These are phyloP conservation scores for Penicillium salamii DNA, from an alignment of 495 filamentous ascomycete genomes.

Conservation along the genomic window DNA sequence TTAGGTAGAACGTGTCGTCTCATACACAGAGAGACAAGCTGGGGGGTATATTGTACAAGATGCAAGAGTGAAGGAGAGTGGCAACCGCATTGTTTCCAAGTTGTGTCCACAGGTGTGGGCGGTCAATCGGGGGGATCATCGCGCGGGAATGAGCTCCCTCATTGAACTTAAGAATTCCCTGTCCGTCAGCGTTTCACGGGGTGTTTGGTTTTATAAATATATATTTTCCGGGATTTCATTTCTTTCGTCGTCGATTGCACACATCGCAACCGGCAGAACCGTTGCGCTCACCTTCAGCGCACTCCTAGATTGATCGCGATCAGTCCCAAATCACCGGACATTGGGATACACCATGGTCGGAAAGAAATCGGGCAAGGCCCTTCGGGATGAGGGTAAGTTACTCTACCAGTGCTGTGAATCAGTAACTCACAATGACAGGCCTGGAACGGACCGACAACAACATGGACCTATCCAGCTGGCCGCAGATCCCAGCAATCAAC, in stretches of 20 bases:
- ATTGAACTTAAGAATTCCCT: constrained; percentile 4
- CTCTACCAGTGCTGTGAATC: no score
- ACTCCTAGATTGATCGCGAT: constrained; percentile 20
- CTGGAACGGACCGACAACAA: constrained; percentile 96
- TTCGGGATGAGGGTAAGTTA: constrained; percentile 59
- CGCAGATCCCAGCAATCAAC: constrained; percentile 86
- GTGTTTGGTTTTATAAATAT: no score
- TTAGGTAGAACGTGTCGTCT: no score
- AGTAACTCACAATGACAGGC: constrained; percentile 46
- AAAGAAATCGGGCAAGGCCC: constrained; percentile 62
- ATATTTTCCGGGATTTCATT: no score
- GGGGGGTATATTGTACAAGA: constrained; percentile 9
- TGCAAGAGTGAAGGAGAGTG: constrained; percentile 13
- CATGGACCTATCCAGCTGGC: constrained; percentile 93
- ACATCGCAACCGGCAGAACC: no score
- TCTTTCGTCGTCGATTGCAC: no score
- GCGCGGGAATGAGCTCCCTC: constrained; percentile 18
- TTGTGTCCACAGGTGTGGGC: no score
- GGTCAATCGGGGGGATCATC: constrained; percentile 25
- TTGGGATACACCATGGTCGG: constrained; percentile 51
- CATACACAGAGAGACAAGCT: background rate
- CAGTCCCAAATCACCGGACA: constrained; percentile 1
- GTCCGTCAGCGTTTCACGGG: no score
- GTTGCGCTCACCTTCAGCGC: constrained; percentile 7
- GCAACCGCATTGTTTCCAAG: constrained; percentile 27